phyloP scores from a whole-genome alignment of 495 filamentous ascomycete species.

The Annulohypoxylon maeteangense region DNA sequence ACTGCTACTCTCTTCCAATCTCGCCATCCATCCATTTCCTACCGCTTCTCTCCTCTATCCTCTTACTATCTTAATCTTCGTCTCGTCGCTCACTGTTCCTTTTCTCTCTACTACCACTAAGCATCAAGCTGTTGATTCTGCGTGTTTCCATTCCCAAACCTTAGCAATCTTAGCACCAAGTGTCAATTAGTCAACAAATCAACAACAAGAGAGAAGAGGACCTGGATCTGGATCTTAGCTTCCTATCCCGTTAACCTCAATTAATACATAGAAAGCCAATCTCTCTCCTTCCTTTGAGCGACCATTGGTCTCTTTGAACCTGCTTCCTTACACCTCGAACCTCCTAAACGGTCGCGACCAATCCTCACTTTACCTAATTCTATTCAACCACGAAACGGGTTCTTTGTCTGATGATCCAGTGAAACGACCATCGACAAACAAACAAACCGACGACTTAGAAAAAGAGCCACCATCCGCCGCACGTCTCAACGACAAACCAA shows the following conservation, averaged over 20 bases:
- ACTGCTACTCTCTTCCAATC: conserved; percentile 3
- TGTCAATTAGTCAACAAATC: conserved; percentile 19
- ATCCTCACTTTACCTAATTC: conserved; percentile 33
- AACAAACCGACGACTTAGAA: conserved; percentile 35
- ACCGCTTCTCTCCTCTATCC: conserved; percentile 47
- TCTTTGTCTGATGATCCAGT: conserved; percentile 41
- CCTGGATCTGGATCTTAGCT: conserved; percentile 43
- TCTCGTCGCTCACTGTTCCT: conserved; percentile 47
- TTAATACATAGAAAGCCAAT: conserved; percentile 38
- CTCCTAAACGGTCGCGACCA: conserved; percentile 39
- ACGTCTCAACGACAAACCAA: conserved; percentile 33
- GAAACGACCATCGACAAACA: conserved; percentile 48
- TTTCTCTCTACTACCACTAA: conserved; percentile 30
- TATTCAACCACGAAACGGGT: conserved; percentile 31
- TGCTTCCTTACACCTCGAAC: conserved; percentile 27
- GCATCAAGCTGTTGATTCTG: conserved; percentile 36
- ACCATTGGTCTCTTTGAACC: conserved; percentile 45
- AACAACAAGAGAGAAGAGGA: conserved; percentile 32
- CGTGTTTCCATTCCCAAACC: conserved; percentile 38
- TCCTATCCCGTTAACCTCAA: conserved; percentile 46
- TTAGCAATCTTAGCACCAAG: conserved; percentile 3
- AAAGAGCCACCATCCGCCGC: conserved; percentile 31
- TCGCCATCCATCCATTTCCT: conserved; percentile 44
- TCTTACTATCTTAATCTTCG: conserved; percentile 48
- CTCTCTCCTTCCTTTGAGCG: conserved; percentile 47